phyloP scores from a whole-genome alignment of 2,329 filamentous ascomycete genomes.

The Didymella segeticola region DNA sequence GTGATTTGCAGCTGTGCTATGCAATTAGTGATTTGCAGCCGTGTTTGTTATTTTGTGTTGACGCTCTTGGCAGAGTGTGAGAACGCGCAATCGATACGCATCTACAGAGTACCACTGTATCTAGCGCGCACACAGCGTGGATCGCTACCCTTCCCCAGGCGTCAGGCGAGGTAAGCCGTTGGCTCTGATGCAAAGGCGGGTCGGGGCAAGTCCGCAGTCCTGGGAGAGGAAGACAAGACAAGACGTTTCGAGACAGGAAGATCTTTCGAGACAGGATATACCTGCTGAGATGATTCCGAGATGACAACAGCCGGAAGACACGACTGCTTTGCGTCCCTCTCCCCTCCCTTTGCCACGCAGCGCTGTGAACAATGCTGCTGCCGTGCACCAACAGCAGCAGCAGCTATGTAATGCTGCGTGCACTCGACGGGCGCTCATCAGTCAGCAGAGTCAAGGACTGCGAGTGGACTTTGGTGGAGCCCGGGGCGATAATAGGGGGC shows the following conservation, averaged over 20 bases:
- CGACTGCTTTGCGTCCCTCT: too few species aligned
- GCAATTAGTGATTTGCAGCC: not conserved
- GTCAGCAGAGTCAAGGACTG: constrained; percentile 9
- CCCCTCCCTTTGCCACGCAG: constrained; percentile 11
- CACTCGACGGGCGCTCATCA: constrained; percentile 6
- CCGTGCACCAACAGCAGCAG: not conserved
- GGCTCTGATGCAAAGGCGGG: constrained; percentile 16
- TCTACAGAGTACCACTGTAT: not conserved
- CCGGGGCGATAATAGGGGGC: constrained; percentile 12
- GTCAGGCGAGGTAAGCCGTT: constrained; percentile 6
- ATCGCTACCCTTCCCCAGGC: constrained; percentile 11
- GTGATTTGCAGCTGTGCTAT: too few species aligned
- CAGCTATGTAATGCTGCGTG: too few species aligned
- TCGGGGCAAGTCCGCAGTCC: constrained; percentile 8
- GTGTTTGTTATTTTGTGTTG: constrained; percentile 12
- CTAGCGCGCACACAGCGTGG: constrained; percentile 6
- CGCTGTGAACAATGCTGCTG: constrained; percentile 1
- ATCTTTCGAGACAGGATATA: not conserved
- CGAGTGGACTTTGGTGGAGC: constrained; percentile 20
- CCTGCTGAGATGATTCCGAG: too few species aligned
- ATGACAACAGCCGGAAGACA: not conserved
- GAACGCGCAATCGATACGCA: constrained; percentile 36
- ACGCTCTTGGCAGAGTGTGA: constrained; percentile 3
- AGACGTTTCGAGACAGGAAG: constrained; percentile 6
- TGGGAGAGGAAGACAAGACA: constrained; percentile 6